A percentile compares a stretch with the other conserved stretches of the same genome.
These are phyloP conservation scores for Claviceps spartinae DNA, from an alignment of 2,329 filamentous ascomycete genomes.

Conservation along the genomic window DNA sequence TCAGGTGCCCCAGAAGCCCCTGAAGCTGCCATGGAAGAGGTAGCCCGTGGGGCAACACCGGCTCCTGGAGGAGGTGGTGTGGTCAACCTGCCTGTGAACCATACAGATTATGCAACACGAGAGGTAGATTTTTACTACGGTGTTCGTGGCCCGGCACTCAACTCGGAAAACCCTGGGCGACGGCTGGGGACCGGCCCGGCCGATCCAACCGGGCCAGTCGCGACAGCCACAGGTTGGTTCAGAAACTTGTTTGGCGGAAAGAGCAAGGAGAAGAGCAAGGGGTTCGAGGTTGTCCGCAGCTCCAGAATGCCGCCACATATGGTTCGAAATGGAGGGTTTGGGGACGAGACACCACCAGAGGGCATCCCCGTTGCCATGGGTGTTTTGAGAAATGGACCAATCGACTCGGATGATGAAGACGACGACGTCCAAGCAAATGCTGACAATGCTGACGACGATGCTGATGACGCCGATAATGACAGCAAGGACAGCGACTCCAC, in stretches of 20 bases:
- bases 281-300: slow-evolving; percentile 91
- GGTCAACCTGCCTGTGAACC: slow-evolving; percentile 33
- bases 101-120: slow-evolving; percentile 79
- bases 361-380: slow-evolving; percentile 53
- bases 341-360: slow-evolving; percentile 53
- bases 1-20: slow-evolving; percentile 10
- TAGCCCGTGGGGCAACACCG: slow-evolving; percentile 30
- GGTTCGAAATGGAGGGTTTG: slow-evolving; percentile 36
- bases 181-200: slow-evolving; percentile 88
- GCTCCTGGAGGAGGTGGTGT: slow-evolving; percentile 24
- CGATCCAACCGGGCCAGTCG: slow-evolving; percentile 83
- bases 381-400: slow-evolving; percentile 44
- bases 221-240: slow-evolving; percentile 83
- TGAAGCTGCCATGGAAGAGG: slow-evolving; percentile 26
- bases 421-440: slow-evolving; percentile 25
- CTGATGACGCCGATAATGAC: slow-evolving; percentile 25
- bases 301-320: slow-evolving; percentile 72
- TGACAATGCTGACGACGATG: slow-evolving; percentile 8
- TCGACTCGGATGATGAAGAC: slow-evolving; percentile 47
- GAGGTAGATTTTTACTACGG: slow-evolving; percentile 97
- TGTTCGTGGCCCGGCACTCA: slow-evolving; percentile 75
- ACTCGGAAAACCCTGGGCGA: slow-evolving; percentile 65
- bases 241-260: slow-evolving; percentile 67
- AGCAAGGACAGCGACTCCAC: slow-evolving; percentile 28
- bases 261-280: slow-evolving; percentile 88